Evolutionary conservation across 495 filamentous ascomycete species (phyloP).

Genomic region (Bombardia bombarda): DNA sequence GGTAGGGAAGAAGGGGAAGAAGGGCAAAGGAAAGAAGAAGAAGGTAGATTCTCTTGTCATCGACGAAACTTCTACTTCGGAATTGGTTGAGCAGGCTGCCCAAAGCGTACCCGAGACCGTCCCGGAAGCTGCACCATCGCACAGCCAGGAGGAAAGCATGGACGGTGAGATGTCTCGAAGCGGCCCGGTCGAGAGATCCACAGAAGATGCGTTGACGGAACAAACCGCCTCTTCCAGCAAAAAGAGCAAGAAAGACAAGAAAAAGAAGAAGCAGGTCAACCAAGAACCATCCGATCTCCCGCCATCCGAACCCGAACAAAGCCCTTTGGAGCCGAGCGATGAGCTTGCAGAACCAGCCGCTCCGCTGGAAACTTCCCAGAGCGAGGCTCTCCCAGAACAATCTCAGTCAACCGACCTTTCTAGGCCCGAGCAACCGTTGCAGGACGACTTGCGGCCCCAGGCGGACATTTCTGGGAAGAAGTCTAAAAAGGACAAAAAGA

Average conservation of each 20-base stretch:
- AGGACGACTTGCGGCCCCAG: background rate
- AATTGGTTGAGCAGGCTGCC: background rate
- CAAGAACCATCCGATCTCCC: background rate
- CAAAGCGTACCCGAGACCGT: background rate
- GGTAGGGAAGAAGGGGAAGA: conserved; percentile 1
- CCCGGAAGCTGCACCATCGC: background rate
- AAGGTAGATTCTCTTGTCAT: background rate
- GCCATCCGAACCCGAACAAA: background rate
- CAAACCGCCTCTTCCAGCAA: conserved; percentile 4
- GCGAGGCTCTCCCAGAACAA: background rate
- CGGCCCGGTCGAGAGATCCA: background rate
- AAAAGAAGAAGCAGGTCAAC: conserved; percentile 14
- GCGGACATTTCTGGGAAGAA: conserved; percentile 2
- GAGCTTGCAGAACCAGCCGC: too few species aligned
- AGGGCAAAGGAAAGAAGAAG: background rate
- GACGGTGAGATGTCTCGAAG: background rate
- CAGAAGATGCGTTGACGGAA: conserved; percentile 2
- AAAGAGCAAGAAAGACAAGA: conserved; percentile 18
- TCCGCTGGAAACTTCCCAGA: background rate
- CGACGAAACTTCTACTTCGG: background rate
- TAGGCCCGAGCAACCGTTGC: background rate
- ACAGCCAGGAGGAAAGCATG: background rate
- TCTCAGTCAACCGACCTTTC: background rate
- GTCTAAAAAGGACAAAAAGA: conserved; percentile 19
- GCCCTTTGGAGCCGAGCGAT: background rate